Evolutionary conservation across 176 grass and related monocot genomes (phyloP), one percentile per base, ranked within the genome.

Genomic region (Eragrostis nindensis): DNA sequence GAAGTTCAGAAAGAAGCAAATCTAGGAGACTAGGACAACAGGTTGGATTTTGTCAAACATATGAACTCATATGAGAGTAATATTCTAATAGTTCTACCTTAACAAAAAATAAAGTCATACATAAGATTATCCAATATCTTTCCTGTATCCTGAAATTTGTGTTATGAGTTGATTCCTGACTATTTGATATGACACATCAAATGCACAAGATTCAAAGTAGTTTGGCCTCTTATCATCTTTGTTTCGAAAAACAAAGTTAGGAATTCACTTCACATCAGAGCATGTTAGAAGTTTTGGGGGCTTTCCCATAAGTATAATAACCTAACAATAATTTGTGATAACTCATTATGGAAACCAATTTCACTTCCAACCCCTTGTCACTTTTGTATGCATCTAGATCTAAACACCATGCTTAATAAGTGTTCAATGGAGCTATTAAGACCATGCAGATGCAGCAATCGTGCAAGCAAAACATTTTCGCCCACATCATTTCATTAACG

Each of bases 1-100:
- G 40, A 80, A 69, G 4, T 57, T 83, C 29, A 79, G 40, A 71
- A 84, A 79, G 61, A 78, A 80, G 42, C 52, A 80, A 21, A 68
- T 42, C 61, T 62, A 44, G 25, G 62, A 80, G 46, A 9, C 50
- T 62, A 53, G 25, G 62, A 80, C 46, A 9, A n/a, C n/a, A 2
- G 4, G 21, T 59, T 22, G n/a, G 55, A 59, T 59, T 59, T 25
- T 59, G n/a, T 12, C n/a, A 59, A 59, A 59, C 10, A 59, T 59
- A 12, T 25, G n/a, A 25, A n/a, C n/a, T 59, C n/a, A 59, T 25
- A 59, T 59, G 55, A 24, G 11, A 57, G 1, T 24, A 57, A 57
- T 57, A 57, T 24, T 57, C 54, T 3, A 57, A 57, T 11, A 57
- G 9, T 57, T 57, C 54, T 57, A 57, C 22, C 21, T 22, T 24